Conservation (phyloP, 441 rosid species). For the Jatropha podagrica region DNA sequence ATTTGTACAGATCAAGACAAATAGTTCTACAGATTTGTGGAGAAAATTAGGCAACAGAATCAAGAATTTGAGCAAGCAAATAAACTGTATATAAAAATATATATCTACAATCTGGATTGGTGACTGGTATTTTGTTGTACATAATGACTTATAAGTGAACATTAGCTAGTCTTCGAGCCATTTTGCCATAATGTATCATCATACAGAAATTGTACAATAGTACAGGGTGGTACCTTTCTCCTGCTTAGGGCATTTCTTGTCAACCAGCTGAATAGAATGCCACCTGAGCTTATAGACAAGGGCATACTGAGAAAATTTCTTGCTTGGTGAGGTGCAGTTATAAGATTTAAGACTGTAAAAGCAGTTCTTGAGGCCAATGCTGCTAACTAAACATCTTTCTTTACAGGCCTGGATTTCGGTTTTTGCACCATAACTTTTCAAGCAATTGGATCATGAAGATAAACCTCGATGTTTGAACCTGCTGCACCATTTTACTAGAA, state of each 20-base stretch:
- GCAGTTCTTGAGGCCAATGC: background rate
- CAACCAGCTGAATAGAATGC: background rate
- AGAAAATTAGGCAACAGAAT: background rate
- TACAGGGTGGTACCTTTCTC: background rate
- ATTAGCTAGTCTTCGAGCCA: background rate
- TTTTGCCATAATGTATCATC: background rate
- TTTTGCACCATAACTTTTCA: background rate
- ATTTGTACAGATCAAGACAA: background rate
- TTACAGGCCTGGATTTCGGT: background rate
- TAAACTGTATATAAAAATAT: too few relatives aligned
- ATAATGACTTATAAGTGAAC: background rate
- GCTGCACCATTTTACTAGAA: conserved; percentile 68
- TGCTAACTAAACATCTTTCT: background rate
- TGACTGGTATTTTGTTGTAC: background rate
- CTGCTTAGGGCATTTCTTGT: background rate
- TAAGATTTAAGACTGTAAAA: background rate
- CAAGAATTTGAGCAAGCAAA: background rate
- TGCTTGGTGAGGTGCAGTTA: background rate
- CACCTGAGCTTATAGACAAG: background rate
- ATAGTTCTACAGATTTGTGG: background rate
- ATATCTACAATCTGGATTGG: background rate
- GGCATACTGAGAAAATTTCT: background rate
- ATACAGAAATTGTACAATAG: background rate
- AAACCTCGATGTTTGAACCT: conserved; percentile 41
- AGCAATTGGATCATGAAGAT: conserved; percentile 16